phyloP scores from a whole-genome alignment of 805 yeast genomes.

The Barnettozyma californica region DNA sequence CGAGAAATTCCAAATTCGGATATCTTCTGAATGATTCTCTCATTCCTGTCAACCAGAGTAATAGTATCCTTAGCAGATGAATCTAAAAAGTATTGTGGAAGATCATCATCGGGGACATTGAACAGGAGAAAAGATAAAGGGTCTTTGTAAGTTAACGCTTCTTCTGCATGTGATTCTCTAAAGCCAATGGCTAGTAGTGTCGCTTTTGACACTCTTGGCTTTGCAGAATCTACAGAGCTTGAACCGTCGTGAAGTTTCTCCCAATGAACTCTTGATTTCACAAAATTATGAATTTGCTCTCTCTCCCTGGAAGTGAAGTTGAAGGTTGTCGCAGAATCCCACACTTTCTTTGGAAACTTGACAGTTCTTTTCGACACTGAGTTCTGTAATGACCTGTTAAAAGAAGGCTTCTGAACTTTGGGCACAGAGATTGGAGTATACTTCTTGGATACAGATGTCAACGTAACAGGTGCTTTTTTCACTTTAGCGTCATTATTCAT shows the following conservation, averaged over 20 bases:
- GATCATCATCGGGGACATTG: conserved; percentile 91
- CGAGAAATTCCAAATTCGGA: conserved; percentile 65
- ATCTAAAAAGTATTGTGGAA: conserved; percentile 57
- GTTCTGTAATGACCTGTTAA: conserved; percentile 4
- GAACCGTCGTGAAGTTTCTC: conserved; percentile 9
- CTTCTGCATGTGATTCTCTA: conserved; percentile 60
- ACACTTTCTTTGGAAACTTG: conserved; percentile 45
- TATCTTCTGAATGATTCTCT: conserved; percentile 49
- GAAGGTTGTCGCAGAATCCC: conserved; percentile 67
- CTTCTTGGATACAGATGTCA: conserved; percentile 27
- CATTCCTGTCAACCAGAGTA: conserved; percentile 43
- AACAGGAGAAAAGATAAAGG: conserved; percentile 53
- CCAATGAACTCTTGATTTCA: conserved; percentile 58
- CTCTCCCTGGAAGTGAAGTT: conserved; percentile 64
- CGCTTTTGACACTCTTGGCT: conserved; percentile 12
- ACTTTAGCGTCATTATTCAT: conserved; percentile 46
- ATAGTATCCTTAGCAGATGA: conserved; percentile 50
- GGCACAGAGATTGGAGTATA: conserved; percentile 6
- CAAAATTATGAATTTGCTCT: conserved; percentile 52
- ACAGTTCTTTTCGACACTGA: conserved; percentile 18
- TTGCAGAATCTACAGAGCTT: not conserved
- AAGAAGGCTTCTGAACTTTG: not conserved
- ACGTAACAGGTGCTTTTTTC: conserved; percentile 40
- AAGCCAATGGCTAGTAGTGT: conserved; percentile 55
- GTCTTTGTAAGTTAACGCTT: conserved; percentile 57